Base-by-base conservation (phyloP, 805 yeast genomes). In the Myxozyma kluyveri region DNA sequence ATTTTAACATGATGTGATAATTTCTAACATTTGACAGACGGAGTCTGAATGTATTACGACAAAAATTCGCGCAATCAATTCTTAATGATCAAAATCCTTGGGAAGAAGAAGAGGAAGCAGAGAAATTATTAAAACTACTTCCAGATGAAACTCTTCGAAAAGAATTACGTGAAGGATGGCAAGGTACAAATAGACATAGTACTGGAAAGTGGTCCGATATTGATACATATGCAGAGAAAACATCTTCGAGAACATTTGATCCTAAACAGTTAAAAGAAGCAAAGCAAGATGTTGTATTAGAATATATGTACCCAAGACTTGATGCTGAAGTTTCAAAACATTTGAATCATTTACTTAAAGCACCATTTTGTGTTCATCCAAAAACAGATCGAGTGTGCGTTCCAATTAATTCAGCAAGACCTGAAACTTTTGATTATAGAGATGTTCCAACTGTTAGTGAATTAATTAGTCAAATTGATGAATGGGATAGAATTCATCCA, bases 311-410 rank as follows among this genome's bases (percentile, higher is more conserved):
- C 68, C 99, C 99, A 39, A 78, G 96, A 63, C 75, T 93, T 56
- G 99, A 93, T 78, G 82, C 86, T 44, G 95, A 90, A 68, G 99
- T 93, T 32, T 86, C 98, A 5, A 79, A 84, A 60, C 93, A 86
- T 67, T 75, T 90, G 64, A 88, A 83, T 70, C 99, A 93, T 73
- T 82, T 93, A 70, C 77, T 93, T 62, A 93, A 93, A 67, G 86
- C 97, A 1, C 99, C 99, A 17, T 93, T 93, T 67, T 91, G 98
- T 72, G 83, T 93, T 39, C 99, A 93, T 68, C 99, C 99, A 1
- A 83, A 88, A 1, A 93, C 99, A 0, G 96, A 58, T 9, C 62
- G 64, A 23, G 86, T 93, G 2, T 93, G 98, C 79, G 96, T 93
- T 5, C 96, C 98, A 0, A 66, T 77, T 42, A 71, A 68, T 47